phyloP scores from a whole-genome alignment of 805 yeast genomes.

The Ogataea trehalophila region DNA sequence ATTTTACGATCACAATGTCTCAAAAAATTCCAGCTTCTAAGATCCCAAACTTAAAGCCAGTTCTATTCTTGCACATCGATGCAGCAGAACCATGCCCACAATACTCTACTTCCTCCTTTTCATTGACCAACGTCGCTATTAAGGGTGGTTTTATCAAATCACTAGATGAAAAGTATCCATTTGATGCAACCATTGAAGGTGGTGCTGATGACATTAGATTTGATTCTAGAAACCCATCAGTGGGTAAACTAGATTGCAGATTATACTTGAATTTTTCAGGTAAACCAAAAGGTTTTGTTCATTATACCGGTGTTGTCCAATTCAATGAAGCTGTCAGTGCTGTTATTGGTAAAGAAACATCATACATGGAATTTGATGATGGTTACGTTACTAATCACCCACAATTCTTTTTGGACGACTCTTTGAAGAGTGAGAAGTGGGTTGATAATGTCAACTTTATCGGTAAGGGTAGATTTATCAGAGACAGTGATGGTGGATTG shows the following conservation, averaged over 20 bases:
- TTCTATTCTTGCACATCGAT: conserved; percentile 33
- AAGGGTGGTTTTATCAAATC: conserved; percentile 35
- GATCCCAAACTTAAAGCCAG: conserved; percentile 31
- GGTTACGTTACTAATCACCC: conserved; percentile 49
- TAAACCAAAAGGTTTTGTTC: conserved; percentile 35
- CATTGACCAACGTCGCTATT: conserved; percentile 29
- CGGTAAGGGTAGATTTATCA: conserved; percentile 57
- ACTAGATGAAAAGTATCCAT: conserved; percentile 33
- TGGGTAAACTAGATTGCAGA: conserved; percentile 42
- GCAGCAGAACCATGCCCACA: conserved; percentile 30
- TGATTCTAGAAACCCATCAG: conserved; percentile 22
- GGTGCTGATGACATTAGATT: conserved; percentile 50
- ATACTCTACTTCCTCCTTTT: conserved; percentile 23
- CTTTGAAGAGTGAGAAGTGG: conserved; percentile 47
- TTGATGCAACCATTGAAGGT: conserved; percentile 30
- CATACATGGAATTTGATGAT: conserved; percentile 37
- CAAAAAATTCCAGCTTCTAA: no score
- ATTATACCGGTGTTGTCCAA: conserved; percentile 46
- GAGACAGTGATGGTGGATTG: conserved; percentile 40
- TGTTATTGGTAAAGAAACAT: conserved; percentile 31
- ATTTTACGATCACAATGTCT: no score
- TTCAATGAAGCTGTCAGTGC: conserved; percentile 31
- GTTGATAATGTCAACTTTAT: conserved; percentile 41
- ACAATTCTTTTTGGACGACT: conserved; percentile 36
- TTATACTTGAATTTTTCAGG: conserved; percentile 33